phyloP scores from a whole-genome alignment of 2,329 filamentous ascomycete species.

The Xylariales sp. region DNA sequence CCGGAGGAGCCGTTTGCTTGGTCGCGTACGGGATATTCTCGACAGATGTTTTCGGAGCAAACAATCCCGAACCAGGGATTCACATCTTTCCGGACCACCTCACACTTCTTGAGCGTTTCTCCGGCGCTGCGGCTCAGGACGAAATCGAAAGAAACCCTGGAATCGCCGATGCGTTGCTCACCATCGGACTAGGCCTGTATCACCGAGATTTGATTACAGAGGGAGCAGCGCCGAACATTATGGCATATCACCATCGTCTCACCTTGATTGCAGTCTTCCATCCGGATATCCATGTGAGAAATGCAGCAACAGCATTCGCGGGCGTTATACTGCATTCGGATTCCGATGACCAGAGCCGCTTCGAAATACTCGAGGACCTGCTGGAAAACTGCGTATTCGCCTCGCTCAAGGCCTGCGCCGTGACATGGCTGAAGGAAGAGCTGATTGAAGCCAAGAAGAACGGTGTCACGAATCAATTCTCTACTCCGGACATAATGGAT shows the following conservation, averaged over 20 bases:
- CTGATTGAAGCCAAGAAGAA: slow-evolving; percentile 41
- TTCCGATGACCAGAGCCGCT: slow-evolving; percentile 52
- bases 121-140: slow-evolving; percentile 44
- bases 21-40: slow-evolving; percentile 61
- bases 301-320: slow-evolving; percentile 49
- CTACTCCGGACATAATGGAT: slow-evolving; percentile 50
- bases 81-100: slow-evolving; percentile 58
- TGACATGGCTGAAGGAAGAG: slow-evolving; percentile 62
- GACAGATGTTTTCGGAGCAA: slow-evolving; percentile 54
- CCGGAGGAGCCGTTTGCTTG: slow-evolving; percentile 54
- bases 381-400: slow-evolving; percentile 63
- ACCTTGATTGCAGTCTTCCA: slow-evolving; percentile 56
- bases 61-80: slow-evolving; percentile 48
- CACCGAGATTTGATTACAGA: slow-evolving; percentile 39
- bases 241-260: slow-evolving; percentile 57
- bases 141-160: slow-evolving; percentile 47
- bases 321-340: slow-evolving; percentile 53
- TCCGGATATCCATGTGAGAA: slow-evolving; percentile 47
- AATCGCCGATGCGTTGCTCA: slow-evolving; percentile 54
- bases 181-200: slow-evolving; percentile 56
- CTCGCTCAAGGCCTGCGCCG: slow-evolving; percentile 56
- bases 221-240: slow-evolving; percentile 38
- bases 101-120: slow-evolving; percentile 47
- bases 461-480: slow-evolving; percentile 35
- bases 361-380: slow-evolving; percentile 60